Percentiles rank a stretch among this genome's conserved stretches.
Conservation (phyloP, 2,329 filamentous ascomycete genomes). For the Xylariaceae sp. region DNA sequence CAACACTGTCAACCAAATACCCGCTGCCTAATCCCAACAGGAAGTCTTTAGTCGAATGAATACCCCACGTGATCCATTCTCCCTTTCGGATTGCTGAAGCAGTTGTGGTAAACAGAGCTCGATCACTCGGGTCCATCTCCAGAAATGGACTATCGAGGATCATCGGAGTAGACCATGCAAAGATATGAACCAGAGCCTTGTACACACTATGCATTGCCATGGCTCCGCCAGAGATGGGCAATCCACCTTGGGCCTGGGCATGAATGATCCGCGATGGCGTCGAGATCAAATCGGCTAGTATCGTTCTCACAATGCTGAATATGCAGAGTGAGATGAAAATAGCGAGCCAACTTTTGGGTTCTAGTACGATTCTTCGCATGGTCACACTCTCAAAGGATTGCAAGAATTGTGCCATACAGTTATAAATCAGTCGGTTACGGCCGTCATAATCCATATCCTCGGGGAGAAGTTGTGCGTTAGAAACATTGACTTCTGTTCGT, state of each 20-base stretch:
- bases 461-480: conserved; percentile 32
- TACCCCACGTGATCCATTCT: conserved; percentile 44
- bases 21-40: conserved; percentile 46
- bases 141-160: conserved; percentile 42
- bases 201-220: conserved; percentile 46
- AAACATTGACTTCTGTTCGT: conserved; percentile 36
- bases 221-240: conserved; percentile 27
- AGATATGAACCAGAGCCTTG: conserved; percentile 48
- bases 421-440: conserved; percentile 46
- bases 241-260: conserved; percentile 25
- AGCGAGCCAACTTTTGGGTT: conserved; percentile 47
- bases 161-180: conserved; percentile 42
- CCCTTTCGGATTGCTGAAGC: conserved; percentile 45
- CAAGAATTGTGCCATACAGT: conserved; percentile 49
- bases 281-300: conserved; percentile 46
- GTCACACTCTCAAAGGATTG: conserved; percentile 49
- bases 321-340: conserved; percentile 54
- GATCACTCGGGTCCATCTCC: conserved; percentile 44
- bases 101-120: conserved; percentile 41
- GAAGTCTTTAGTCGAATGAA: conserved; percentile 48
- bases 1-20: conserved; percentile 35
- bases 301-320: conserved; percentile 52
- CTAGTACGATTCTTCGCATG: conserved; percentile 37
- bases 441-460: conserved; percentile 47
- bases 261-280: conserved; percentile 30